Percentiles rank a stretch among this genome's conserved stretches.
These are phyloP conservation scores for Xylaria sp. DNA, from an alignment of 2,329 filamentous ascomycete genomes.

Conservation along the genomic window DNA sequence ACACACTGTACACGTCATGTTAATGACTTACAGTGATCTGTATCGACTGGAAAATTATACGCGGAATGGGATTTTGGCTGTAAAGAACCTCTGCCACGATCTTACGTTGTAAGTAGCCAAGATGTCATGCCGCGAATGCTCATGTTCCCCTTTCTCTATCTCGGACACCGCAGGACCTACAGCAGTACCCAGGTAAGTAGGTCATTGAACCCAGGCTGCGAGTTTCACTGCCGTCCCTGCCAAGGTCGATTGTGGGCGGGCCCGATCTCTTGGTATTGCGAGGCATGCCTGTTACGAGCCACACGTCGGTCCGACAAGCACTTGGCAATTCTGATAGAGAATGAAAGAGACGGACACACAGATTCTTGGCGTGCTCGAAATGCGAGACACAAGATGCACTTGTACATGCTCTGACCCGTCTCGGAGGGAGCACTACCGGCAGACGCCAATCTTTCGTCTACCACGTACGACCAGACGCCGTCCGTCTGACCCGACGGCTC, in stretches of 20 bases:
- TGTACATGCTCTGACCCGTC: conserved; percentile 30
- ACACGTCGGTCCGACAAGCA: conserved; percentile 39
- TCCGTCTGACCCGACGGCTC: conserved; percentile 31
- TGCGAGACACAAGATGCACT: conserved; percentile 34
- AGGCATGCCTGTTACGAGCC: conserved; percentile 32
- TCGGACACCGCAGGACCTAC: not conserved
- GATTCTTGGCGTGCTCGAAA: conserved; percentile 33
- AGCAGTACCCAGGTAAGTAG: not conserved
- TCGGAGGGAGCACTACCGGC: conserved; percentile 36
- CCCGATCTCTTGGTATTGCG: conserved; percentile 39
- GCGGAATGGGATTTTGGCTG: conserved; percentile 1
- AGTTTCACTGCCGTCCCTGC: conserved; percentile 40
- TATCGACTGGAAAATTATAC: conserved; percentile 10
- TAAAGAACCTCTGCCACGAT: not conserved
- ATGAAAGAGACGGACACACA: conserved; percentile 30
- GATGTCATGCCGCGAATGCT: not conserved
- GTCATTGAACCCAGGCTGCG: conserved; percentile 17
- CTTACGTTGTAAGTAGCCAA: not conserved
- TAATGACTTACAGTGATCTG: conserved; percentile 3
- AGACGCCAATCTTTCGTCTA: conserved; percentile 30
- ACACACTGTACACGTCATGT: conserved; percentile 33
- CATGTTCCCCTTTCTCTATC: too few relatives aligned
- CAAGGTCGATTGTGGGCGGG: conserved; percentile 38
- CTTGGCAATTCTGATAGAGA: conserved; percentile 37
- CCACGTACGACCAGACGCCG: conserved; percentile 14